Conservation (phyloP, 495 filamentous ascomycete genomes). For the Penicillium pulvis region DNA sequence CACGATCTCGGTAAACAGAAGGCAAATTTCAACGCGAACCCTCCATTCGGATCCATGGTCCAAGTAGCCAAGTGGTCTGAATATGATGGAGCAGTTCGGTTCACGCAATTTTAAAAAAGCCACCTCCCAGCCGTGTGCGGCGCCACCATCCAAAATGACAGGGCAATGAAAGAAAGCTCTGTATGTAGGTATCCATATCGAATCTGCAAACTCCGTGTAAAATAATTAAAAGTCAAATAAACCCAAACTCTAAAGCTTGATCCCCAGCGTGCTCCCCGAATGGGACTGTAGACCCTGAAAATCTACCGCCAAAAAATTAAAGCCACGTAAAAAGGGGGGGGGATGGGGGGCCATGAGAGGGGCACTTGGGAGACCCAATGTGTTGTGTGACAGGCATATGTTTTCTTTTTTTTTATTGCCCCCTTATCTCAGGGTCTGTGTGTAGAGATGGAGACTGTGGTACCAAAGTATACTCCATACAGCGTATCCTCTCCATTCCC, state of each 20-base stretch:
- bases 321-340: constrained; percentile 2
- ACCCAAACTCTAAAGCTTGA: constrained; percentile 21
- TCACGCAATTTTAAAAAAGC: constrained; percentile 3
- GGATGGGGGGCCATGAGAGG: neutral
- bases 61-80: neutral
- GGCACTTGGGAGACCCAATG: neutral
- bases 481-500: constrained; percentile 22
- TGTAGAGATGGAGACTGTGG: constrained; percentile 1
- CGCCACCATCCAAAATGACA: constrained; percentile 7
- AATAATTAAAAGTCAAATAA: constrained; percentile 14
- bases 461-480: constrained; percentile 8
- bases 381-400: neutral
- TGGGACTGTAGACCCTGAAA: constrained; percentile 27
- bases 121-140: constrained; percentile 21
- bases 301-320: constrained; percentile 15
- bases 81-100: neutral
- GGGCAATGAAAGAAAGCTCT: neutral
- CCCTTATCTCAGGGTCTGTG: constrained; percentile 26
- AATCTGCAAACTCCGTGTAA: neutral
- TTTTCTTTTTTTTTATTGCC: neutral
- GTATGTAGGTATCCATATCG: neutral
- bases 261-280: constrained; percentile 11
- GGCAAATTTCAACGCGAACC: neutral
- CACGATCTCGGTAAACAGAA: constrained; percentile 20
- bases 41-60: constrained; percentile 4